Evolutionary conservation across 1,284 basidiomycete species (phyloP), one percentile per base, ranked within the genome.

Genomic region (Malassezia furfur): DNA sequence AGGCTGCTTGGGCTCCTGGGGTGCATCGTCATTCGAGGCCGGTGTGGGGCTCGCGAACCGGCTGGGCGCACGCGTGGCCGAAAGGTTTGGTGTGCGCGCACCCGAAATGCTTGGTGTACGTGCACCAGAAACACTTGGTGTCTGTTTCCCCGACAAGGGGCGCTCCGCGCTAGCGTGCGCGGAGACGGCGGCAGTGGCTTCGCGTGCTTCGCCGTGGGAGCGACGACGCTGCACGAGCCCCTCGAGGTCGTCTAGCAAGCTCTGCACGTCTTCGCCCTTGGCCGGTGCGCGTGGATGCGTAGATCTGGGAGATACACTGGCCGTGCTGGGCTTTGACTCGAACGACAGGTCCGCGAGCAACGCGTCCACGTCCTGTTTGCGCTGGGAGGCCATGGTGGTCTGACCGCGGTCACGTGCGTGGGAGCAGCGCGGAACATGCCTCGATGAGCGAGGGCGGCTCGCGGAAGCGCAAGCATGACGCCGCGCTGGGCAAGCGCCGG

Each of bases 221-320:
- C 61, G 56, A n/a, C 65, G 39, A 34, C 67, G 64, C 55, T 74
- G 69, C 19, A 74, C 70, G n/a, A 74, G 45, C 21, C 63, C 65
- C 48, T 74, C 72, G 4, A 74, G 49, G 35, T 74, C 72, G 44
- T 74, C 70, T 2, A 74, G 62, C 52, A 74, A 45, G 47, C 66
- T 68, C 59, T 74, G 72, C 5, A 69, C 69, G 49, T 74, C 71
- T 5, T 64, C 41, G 52, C 32, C 35, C 15, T 17, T 19, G 5
- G n/a, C 22, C 15, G 30, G 8, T 9, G 31, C 17, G 15, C 25
- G 43, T 22, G 43, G 43, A 3, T 15, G 22, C 17, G 22, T 11
- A 2, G 43, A 45, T 4, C 25, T 12, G 4, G 43, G 25, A 4
- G 25, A 32, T 3, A 17, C 31, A 5, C 35, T 11, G n/a, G 28